These are phyloP conservation scores for Monosporozyma solicola DNA, from an alignment of 805 yeast species.

Conservation along the genomic window DNA sequence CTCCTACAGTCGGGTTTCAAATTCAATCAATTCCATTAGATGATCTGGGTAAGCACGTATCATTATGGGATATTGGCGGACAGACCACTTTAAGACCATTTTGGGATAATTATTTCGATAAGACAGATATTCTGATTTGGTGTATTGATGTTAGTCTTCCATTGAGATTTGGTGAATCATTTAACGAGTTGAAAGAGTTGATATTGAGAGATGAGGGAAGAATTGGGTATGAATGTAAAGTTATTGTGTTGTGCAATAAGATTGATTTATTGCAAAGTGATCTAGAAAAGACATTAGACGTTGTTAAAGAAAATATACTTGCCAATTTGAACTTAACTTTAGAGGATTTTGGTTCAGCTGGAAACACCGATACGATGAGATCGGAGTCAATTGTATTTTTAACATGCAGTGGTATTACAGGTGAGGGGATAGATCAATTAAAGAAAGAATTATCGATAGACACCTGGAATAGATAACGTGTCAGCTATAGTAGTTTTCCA, in stretches of 20 bases:
- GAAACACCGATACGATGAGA: background rate
- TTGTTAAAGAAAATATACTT: background rate
- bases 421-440: slow-evolving; percentile 13
- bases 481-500: too few relatives aligned
- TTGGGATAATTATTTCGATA: slow-evolving; percentile 91
- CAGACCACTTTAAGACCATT: slow-evolving; percentile 74
- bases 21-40: slow-evolving; percentile 45
- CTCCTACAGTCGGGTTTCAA: slow-evolving; percentile 88
- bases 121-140: slow-evolving; percentile 73
- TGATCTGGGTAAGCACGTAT: slow-evolving; percentile 33
- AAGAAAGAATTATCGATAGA: background rate
- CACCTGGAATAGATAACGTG: background rate
- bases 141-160: slow-evolving; percentile 61
- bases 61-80: slow-evolving; percentile 90
- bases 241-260: slow-evolving; percentile 69
- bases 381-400: slow-evolving; percentile 7
- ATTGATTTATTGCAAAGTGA: slow-evolving; percentile 43
- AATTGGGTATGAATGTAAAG: slow-evolving; percentile 35
- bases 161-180: slow-evolving; percentile 57
- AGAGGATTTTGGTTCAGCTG: background rate
- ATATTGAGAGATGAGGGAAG: slow-evolving; percentile 54
- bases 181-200: slow-evolving; percentile 52
- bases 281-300: background rate
- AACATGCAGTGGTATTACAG: slow-evolving; percentile 17
- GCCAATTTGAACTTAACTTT: background rate